Conservation (phyloP, 2,329 filamentous ascomycete genomes). For the Chlorencoelia australis region DNA sequence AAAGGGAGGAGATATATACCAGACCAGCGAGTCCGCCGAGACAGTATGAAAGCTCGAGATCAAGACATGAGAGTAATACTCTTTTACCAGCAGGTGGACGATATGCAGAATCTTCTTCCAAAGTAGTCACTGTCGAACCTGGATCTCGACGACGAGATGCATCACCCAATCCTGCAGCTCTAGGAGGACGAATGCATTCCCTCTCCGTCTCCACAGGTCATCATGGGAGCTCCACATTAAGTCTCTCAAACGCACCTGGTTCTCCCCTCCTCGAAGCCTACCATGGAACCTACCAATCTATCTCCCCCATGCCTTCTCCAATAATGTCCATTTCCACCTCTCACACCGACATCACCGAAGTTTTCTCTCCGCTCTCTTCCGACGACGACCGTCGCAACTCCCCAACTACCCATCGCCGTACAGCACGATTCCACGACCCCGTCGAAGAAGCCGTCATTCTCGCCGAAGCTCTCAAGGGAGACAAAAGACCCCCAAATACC, state of each 20-base stretch:
- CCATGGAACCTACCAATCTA: slow-evolving; percentile 84
- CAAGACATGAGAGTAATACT: slow-evolving; percentile 6
- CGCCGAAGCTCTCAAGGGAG: slow-evolving; percentile 55
- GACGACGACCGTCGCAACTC: slow-evolving; percentile 33
- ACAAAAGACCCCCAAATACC: slow-evolving; percentile 52
- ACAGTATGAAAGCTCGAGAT: slow-evolving; percentile 3
- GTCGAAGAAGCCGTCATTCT: slow-evolving; percentile 68
- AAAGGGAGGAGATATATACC: slow-evolving; percentile 14
- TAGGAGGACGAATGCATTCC: slow-evolving; percentile 22
- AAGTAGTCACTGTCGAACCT: slow-evolving; percentile 24
- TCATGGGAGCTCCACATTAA: slow-evolving; percentile 26
- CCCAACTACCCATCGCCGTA: slow-evolving; percentile 32
- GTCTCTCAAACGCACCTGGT: slow-evolving; percentile 50
- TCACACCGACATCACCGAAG: slow-evolving; percentile 38
- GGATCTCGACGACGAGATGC: slow-evolving; percentile 15
- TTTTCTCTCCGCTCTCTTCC: slow-evolving; percentile 42
- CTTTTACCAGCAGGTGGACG: slow-evolving; percentile 7
- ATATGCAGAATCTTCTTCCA: slow-evolving; percentile 15
- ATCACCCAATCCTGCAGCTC: slow-evolving; percentile 18
- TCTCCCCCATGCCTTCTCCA: slow-evolving; percentile 89
- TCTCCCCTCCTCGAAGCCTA: slow-evolving; percentile 89
- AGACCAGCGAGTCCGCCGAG: slow-evolving; percentile 12
- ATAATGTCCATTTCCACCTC: slow-evolving; percentile 44
- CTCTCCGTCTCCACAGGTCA: slow-evolving; percentile 23
- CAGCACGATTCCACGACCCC: slow-evolving; percentile 76